Evolutionary conservation across 768 basidiomycete genomes (phyloP).

Genomic region (Boletus sp.): DNA sequence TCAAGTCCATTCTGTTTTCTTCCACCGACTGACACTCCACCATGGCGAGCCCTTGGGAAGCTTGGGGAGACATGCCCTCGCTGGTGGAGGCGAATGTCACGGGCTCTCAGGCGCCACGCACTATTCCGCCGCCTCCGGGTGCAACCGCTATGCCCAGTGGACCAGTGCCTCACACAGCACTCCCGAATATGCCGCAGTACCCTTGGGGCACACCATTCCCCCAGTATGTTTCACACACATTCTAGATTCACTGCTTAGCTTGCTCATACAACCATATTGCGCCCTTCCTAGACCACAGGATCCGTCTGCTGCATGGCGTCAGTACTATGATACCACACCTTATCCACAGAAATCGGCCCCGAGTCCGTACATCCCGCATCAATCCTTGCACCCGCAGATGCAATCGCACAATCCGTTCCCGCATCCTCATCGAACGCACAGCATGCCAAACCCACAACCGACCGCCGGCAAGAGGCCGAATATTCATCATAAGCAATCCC

Average conservation of each 20-base stretch:
- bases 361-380: conserved; percentile 32
- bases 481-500: not conserved
- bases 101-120: not conserved
- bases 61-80: conserved; percentile 27
- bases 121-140: conserved; percentile 27
- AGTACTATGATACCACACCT: not conserved
- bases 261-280: not conserved
- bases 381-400: conserved; percentile 12
- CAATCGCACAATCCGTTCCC: conserved; percentile 10
- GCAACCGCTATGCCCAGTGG: conserved; percentile 14
- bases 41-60: conserved; percentile 11
- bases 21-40: conserved; percentile 7
- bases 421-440: conserved; percentile 5
- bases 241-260: not conserved
- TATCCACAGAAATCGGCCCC: conserved; percentile 22
- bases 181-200: conserved; percentile 2
- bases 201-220: conserved; percentile 18
- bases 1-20: not conserved
- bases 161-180: conserved; percentile 13
- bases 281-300: conserved; percentile 18
- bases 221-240: conserved; percentile 8
- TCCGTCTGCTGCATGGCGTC: conserved; percentile 7
- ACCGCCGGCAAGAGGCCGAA: conserved; percentile 4
- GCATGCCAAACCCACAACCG: not conserved
- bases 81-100: conserved; percentile 21